phyloP scores from a whole-genome alignment of 345 rosid genomes.

The Sisymbrium altissimum region DNA sequence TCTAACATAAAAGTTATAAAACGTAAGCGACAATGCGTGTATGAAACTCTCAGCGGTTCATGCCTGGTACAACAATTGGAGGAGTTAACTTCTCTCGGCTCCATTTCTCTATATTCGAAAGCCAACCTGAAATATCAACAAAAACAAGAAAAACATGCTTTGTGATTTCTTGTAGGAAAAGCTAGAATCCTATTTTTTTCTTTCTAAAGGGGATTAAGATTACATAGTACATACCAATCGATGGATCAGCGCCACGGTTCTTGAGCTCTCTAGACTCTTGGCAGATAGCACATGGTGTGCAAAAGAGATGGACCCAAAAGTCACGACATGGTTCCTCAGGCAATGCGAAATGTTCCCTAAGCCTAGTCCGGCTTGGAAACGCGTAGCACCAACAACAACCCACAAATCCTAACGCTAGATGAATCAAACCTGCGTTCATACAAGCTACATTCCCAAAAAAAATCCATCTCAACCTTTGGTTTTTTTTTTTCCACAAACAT shows the following conservation, averaged over 20 bases:
- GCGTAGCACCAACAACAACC: constrained; percentile 45
- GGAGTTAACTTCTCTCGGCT: constrained; percentile 42
- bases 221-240: constrained; percentile 32
- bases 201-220: neutral
- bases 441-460: constrained; percentile 32
- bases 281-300: constrained; percentile 45
- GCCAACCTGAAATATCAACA: constrained; percentile 46
- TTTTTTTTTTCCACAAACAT: neutral
- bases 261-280: constrained; percentile 60
- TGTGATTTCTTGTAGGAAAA: neutral
- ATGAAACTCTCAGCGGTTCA: constrained; percentile 27
- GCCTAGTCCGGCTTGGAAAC: constrained; percentile 34
- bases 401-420: constrained; percentile 36
- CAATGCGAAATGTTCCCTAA: constrained; percentile 42
- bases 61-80: constrained; percentile 43
- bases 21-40: neutral
- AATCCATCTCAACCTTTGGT: neutral
- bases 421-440: constrained; percentile 30
- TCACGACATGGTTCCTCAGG: constrained; percentile 57
- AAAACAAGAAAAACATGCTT: neutral
- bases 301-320: constrained; percentile 38
- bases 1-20: neutral
- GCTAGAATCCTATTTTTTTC: neutral
- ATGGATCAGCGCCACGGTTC: constrained; percentile 50
- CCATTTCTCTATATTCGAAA: constrained; percentile 53